Evolutionary conservation across 2,329 filamentous ascomycete species (phyloP).

Genomic region (Emmonsiellopsis sp.): DNA sequence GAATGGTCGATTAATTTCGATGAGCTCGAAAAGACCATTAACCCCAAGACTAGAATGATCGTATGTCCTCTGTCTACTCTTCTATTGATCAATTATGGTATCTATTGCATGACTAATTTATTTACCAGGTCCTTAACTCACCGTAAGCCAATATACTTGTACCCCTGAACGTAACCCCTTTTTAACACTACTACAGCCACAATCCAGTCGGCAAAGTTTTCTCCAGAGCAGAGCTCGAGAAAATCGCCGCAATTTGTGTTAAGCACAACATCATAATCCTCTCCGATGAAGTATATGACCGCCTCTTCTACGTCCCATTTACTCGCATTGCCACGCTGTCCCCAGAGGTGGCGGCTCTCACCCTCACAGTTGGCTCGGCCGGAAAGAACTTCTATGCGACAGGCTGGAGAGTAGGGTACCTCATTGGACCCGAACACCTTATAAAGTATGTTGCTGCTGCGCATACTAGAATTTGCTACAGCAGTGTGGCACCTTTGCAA

Average conservation of each 20-base stretch:
- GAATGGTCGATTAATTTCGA: conserved; percentile 85
- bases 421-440: conserved; percentile 80
- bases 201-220: conserved; percentile 98
- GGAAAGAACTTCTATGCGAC: conserved; percentile 99
- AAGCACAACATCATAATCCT: conserved; percentile 92
- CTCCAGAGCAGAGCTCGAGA: conserved; percentile 69
- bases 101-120: background rate
- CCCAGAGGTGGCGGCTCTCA: conserved; percentile 78
- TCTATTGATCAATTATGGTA: background rate
- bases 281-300: conserved; percentile 88
- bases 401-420: conserved; percentile 92
- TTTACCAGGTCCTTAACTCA: conserved; percentile 38
- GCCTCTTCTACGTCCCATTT: conserved; percentile 90
- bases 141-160: conserved; percentile 29
- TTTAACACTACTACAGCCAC: conserved; percentile 40
- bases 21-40: conserved; percentile 72
- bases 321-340: conserved; percentile 86
- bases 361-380: conserved; percentile 86
- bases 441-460: conserved; percentile 88
- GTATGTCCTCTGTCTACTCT: conserved; percentile 48
- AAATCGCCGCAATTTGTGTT: conserved; percentile 79
- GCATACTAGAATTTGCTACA: conserved; percentile 94
- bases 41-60: conserved; percentile 87
- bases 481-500: conserved; percentile 83
- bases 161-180: background rate